These are phyloP conservation scores for Solanum okadae DNA, from an alignment of 257 asterid species.

Conservation along the genomic window DNA sequence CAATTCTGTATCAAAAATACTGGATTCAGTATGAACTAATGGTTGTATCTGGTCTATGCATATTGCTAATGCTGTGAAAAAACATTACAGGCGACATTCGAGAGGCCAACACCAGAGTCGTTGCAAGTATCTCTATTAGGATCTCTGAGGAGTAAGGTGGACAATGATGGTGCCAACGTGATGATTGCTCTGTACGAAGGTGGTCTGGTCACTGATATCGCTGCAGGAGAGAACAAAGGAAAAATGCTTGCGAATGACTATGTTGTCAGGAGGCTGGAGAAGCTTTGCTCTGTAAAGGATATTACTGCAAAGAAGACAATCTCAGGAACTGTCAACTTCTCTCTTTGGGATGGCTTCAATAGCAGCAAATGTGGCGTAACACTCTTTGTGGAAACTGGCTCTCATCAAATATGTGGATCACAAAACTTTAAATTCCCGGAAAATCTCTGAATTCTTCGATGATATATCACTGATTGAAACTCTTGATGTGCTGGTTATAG, in stretches of 20 bases:
- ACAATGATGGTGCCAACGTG: conserved; percentile 30
- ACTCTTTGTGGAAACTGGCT: conserved; percentile 39
- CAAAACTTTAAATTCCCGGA: conserved; percentile 63
- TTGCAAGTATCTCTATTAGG: conserved; percentile 56
- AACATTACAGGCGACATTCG: conserved; percentile 49
- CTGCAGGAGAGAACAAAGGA: conserved; percentile 56
- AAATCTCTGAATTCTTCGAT: conserved; percentile 15
- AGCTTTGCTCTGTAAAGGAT: conserved; percentile 62
- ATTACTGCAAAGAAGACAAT: conserved; percentile 41
- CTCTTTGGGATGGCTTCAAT: conserved; percentile 68
- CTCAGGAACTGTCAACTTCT: conserved; percentile 38
- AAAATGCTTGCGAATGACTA: conserved; percentile 64
- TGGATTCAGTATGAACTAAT: neutral
- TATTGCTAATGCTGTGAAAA: neutral
- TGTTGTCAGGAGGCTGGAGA: conserved; percentile 66
- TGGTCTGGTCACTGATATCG: conserved; percentile 54
- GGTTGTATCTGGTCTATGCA: neutral
- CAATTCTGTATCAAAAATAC: neutral
- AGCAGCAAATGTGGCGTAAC: conserved; percentile 60
- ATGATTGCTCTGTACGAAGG: conserved; percentile 69
- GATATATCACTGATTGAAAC: neutral
- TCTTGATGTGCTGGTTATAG: neutral
- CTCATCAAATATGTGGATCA: conserved; percentile 63
- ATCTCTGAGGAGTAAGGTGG: conserved; percentile 48
- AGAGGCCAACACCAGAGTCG: conserved; percentile 40